phyloP scores from a whole-genome alignment of 2,329 filamentous ascomycete species.

The Ascochyta viciae-villosae region DNA sequence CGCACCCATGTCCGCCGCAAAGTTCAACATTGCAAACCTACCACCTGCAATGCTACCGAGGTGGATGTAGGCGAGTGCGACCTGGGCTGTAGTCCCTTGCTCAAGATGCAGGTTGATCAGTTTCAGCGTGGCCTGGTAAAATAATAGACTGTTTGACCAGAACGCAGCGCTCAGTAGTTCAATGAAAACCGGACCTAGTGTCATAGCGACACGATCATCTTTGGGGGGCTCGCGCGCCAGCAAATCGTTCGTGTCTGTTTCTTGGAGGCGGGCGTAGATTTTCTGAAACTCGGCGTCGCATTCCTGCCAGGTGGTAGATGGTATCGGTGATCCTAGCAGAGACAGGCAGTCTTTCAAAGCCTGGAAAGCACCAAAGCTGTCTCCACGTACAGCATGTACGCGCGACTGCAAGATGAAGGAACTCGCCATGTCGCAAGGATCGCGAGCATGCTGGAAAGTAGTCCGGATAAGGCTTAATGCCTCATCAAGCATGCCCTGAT shows the following conservation, averaged over 20 bases:
- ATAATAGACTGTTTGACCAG: conserved; percentile 76
- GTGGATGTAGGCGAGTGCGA: conserved; percentile 71
- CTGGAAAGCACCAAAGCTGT: conserved; percentile 72
- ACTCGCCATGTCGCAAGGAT: conserved; percentile 79
- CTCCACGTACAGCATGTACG: conserved; percentile 76
- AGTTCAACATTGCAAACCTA: conserved; percentile 73
- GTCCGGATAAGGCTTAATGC: conserved; percentile 72
- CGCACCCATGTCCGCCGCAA: conserved; percentile 70
- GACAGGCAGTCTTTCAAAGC: conserved; percentile 74
- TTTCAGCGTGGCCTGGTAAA: conserved; percentile 73
- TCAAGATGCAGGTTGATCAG: conserved; percentile 72
- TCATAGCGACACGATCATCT: conserved; percentile 63
- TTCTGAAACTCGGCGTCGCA: conserved; percentile 78
- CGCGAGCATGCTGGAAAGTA: conserved; percentile 74
- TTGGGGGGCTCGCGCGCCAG: conserved; percentile 43
- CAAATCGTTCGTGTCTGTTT: conserved; percentile 60
- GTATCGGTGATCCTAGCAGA: conserved; percentile 70
- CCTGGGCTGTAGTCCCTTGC: conserved; percentile 71
- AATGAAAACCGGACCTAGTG: conserved; percentile 72
- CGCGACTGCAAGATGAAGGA: conserved; percentile 85
- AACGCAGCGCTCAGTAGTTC: conserved; percentile 75
- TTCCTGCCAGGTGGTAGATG: conserved; percentile 72
- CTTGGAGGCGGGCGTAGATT: conserved; percentile 39
- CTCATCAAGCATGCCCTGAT: conserved; percentile 73
- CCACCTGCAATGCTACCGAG: conserved; percentile 71